phyloP scores from a whole-genome alignment of 306 rosid genomes.

The Canavalia gladiata region DNA sequence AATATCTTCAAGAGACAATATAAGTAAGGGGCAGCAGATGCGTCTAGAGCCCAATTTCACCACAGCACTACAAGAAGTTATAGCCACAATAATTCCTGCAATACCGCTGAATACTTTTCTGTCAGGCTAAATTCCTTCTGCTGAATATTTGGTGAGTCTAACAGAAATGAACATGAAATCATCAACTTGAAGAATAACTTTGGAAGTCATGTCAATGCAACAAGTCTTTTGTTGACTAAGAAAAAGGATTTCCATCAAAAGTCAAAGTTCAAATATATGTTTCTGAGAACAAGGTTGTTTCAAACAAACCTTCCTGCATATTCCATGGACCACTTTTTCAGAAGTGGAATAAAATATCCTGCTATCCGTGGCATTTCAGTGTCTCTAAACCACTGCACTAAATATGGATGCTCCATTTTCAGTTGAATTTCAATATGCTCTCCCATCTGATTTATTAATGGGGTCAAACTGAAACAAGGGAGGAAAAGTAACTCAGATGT shows the following conservation, averaged over 20 bases:
- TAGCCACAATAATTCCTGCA: constrained; percentile 79
- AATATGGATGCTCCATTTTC: constrained; percentile 56
- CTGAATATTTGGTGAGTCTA: constrained; percentile 36
- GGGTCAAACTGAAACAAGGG: constrained; percentile 64
- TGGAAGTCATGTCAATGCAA: constrained; percentile 24
- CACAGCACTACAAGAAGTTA: constrained; percentile 76
- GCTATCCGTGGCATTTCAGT: constrained; percentile 60
- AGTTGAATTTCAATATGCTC: constrained; percentile 58
- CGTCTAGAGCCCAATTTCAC: constrained; percentile 59
- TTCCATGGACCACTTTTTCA: constrained; percentile 75
- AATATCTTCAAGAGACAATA: constrained; percentile 52
- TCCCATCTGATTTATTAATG: constrained; percentile 56
- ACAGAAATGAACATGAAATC: constrained; percentile 20
- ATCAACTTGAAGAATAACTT: constrained; percentile 35
- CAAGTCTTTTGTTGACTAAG: not conserved
- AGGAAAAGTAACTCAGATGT: constrained; percentile 43
- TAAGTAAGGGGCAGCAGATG: constrained; percentile 44
- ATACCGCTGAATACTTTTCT: constrained; percentile 70
- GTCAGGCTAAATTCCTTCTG: constrained; percentile 54
- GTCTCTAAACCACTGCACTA: constrained; percentile 70
- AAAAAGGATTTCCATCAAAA: not conserved
- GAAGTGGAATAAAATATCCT: constrained; percentile 68
- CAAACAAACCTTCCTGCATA: constrained; percentile 83
- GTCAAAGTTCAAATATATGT: constrained; percentile 30
- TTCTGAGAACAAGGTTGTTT: constrained; percentile 44